Evolutionary conservation across 352 stramenopile species (phyloP), one percentile per base, ranked within the genome.

Genomic region (Phytophthora sp.): DNA sequence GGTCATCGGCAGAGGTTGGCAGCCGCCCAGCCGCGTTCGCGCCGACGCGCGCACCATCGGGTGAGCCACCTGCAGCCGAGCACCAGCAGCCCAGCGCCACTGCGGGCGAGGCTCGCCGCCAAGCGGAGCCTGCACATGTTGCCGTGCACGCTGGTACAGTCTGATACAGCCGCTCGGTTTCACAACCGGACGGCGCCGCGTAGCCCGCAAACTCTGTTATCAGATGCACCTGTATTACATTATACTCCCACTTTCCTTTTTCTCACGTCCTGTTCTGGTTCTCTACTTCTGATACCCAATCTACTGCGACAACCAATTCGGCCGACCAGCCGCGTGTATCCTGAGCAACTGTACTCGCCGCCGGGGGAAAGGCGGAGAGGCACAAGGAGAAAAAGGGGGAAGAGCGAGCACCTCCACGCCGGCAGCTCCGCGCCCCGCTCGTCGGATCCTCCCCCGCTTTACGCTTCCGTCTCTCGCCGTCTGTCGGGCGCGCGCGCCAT

Each of bases 301-400:
- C n/a, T n/a, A n/a, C n/a, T n/a, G n/a, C n/a, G n/a, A n/a, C n/a
- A n/a, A n/a, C n/a, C n/a, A n/a, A n/a, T n/a, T n/a, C n/a, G n/a
- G n/a, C n/a, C n/a, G n/a, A n/a, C n/a, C n/a, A n/a, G 12, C 10
- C 39, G n/a, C 55, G 44, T 52, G 51, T 56, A 67, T 67, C 59
- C 59, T 67, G 45, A 51, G n/a, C n/a, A n/a, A n/a, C n/a, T n/a
- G n/a, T n/a, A n/a, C n/a, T n/a, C n/a, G n/a, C n/a, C 38, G 17
- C 28, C 35, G 39, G 53, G 15, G 57, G 42, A 66, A 69, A 69
- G 61, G 41, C 61, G 43, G 55, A 58, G 35, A 20, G 43, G 49
- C 35, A 71, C 37, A 71, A 66, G 62, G 48, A 62, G 62, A 71
- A 71, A 65, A 70, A 54, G 46, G 46, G 59, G 48, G 49, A 60